Evolutionary conservation across 768 basidiomycete genomes (phyloP).

Genomic region (Tylopilus rubrobrunneus): DNA sequence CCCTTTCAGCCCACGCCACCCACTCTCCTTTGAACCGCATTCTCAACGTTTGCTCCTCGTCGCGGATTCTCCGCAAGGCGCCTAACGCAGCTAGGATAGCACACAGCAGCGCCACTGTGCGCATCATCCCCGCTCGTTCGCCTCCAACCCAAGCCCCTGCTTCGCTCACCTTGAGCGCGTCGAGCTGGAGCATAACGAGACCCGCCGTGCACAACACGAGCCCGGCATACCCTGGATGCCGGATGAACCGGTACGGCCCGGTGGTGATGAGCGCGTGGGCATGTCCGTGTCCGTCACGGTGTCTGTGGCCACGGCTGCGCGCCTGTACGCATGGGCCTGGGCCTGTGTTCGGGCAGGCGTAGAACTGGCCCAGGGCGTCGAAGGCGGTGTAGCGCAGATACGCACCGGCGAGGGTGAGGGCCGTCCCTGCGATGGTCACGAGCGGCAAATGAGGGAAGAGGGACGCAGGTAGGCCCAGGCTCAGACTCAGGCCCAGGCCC

Average conservation of each 20-base stretch:
- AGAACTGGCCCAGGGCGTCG: conserved; percentile 21
- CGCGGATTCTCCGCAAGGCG: conserved; percentile 6
- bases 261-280: conserved; percentile 25
- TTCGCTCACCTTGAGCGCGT: not conserved
- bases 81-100: conserved; percentile 4
- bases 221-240: conserved; percentile 32
- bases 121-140: conserved; percentile 32
- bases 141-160: not conserved
- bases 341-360: conserved; percentile 14
- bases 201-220: conserved; percentile 28
- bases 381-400: conserved; percentile 37
- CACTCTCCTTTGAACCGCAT: conserved; percentile 17
- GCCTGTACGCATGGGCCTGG: not conserved
- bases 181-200: conserved; percentile 12
- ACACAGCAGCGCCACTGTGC: conserved; percentile 7
- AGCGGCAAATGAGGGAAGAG: not conserved
- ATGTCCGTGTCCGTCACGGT: conserved; percentile 1
- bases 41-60: conserved; percentile 12
- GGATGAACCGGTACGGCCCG: conserved; percentile 26
- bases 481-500: not conserved
- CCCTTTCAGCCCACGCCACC: conserved; percentile 39
- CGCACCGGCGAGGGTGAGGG: conserved; percentile 38
- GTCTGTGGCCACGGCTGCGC: not conserved
- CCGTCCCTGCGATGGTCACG: conserved; percentile 32
- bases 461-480: not conserved